These are phyloP conservation scores for Bocquillonia castaneifolia DNA, from an alignment of 441 rosid species.

Conservation along the genomic window DNA sequence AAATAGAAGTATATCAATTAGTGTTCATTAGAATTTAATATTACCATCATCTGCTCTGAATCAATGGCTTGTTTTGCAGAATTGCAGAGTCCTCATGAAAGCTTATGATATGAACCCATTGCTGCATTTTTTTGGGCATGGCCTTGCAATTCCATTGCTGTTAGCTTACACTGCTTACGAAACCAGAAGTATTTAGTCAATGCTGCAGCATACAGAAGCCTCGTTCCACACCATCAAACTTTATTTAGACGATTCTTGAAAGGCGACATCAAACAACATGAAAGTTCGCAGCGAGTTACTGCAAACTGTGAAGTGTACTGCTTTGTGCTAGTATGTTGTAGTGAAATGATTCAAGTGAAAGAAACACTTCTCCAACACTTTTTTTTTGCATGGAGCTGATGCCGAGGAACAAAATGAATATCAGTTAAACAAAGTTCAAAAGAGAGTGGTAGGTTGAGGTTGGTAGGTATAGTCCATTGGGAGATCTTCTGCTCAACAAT, in stretches of 20 bases:
- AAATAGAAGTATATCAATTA: neutral
- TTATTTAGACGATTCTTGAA: neutral
- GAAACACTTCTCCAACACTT: neutral
- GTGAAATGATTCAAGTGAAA: neutral
- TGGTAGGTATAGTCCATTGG: too few relatives aligned
- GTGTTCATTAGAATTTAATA: neutral
- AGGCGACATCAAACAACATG: neutral
- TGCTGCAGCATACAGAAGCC: neutral
- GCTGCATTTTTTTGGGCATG: slow-evolving; percentile 67
- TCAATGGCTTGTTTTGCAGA: slow-evolving; percentile 37
- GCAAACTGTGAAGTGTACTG: neutral
- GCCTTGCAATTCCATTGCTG: slow-evolving; percentile 57
- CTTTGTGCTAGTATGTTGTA: too few relatives aligned
- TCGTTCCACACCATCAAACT: neutral
- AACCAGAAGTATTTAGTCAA: slow-evolving; percentile 43
- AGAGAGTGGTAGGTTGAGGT: too few relatives aligned
- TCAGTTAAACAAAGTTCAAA: too few relatives aligned
- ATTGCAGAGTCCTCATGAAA: slow-evolving; percentile 59
- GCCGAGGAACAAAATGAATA: too few relatives aligned
- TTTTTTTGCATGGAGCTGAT: too few relatives aligned
- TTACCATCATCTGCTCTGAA: neutral
- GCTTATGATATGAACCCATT: slow-evolving; percentile 87
- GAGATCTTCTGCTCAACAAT: too few relatives aligned
- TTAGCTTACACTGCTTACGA: slow-evolving; percentile 44
- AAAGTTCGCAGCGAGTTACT: too few relatives aligned